These are phyloP conservation scores for Pseudozyma sp. DNA, from an alignment of 1,284 basidiomycete species.

Conservation along the genomic window DNA sequence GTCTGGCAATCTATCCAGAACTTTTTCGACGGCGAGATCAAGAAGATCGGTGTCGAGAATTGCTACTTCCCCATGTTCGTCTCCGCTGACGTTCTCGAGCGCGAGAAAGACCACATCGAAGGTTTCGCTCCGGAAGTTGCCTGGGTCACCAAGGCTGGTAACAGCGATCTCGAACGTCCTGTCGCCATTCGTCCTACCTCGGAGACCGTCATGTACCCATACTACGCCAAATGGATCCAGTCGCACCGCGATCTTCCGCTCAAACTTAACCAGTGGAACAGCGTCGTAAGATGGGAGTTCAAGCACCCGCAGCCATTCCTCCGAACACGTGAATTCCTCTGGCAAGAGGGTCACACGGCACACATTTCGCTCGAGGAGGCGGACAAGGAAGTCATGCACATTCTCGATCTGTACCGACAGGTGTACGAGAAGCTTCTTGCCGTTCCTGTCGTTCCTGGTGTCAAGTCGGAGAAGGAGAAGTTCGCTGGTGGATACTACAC, in stretches of 20 bases:
- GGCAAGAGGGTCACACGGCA: conserved; percentile 99
- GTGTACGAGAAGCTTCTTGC: conserved; percentile 98
- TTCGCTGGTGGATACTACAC: conserved; percentile 98
- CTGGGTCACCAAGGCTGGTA: conserved; percentile 96
- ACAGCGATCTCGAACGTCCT: conserved; percentile 93
- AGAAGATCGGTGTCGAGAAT: conserved; percentile 94
- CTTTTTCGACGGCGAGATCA: conserved; percentile 75
- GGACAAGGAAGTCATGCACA: conserved; percentile 88
- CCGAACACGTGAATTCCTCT: conserved; percentile 97
- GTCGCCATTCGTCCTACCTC: conserved; percentile 98
- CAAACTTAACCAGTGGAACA: conserved; percentile 99
- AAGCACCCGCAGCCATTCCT: conserved; percentile 99
- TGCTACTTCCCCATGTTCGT: conserved; percentile 99
- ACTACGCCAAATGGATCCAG: conserved; percentile 99
- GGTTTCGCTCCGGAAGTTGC: conserved; percentile 99
- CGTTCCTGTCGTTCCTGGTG: conserved; percentile 93
- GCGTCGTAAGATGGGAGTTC: conserved; percentile 99
- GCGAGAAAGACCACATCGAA: conserved; percentile 98
- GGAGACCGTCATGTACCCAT: conserved; percentile 96
- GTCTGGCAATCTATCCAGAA: conserved; percentile 96
- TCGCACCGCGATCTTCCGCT: conserved; percentile 96
- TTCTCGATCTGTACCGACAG: conserved; percentile 93
- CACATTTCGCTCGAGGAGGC: conserved; percentile 89
- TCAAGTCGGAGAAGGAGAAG: conserved; percentile 99
- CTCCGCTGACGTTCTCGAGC: conserved; percentile 88